Percentiles rank a stretch among this genome's conserved stretches.
These are phyloP conservation scores for Rhodamnia argentea DNA, from an alignment of 345 rosid species.

Conservation along the genomic window DNA sequence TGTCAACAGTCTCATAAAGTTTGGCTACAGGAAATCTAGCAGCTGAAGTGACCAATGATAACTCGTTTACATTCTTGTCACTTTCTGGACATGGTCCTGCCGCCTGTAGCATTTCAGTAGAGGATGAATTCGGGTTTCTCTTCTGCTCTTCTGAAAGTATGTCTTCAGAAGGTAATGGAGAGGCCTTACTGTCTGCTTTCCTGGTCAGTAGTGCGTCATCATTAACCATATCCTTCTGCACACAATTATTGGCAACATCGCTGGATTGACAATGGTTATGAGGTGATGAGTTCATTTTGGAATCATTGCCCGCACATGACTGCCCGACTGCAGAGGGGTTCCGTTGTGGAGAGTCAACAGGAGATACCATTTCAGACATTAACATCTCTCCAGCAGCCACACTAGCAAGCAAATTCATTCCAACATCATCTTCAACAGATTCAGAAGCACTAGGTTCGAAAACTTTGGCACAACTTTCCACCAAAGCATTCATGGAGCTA, in stretches of 20 bases:
- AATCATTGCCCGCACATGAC: conserved; percentile 22
- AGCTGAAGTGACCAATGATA: not conserved
- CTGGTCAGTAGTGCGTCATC: conserved; percentile 9
- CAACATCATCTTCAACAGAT: conserved; percentile 69
- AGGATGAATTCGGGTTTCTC: conserved; percentile 16
- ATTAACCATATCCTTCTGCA: conserved; percentile 18
- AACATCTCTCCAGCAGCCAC: conserved; percentile 89
- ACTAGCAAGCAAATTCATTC: conserved; percentile 93
- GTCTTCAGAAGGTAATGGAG: conserved; percentile 6
- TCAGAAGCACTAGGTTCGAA: conserved; percentile 43
- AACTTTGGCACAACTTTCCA: conserved; percentile 78
- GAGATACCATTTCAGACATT: conserved; percentile 48
- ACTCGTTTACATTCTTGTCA: conserved; percentile 28
- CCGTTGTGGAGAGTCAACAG: conserved; percentile 35
- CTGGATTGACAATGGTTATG: conserved; percentile 12
- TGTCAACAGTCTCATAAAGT: conserved; percentile 10
- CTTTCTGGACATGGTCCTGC: conserved; percentile 29
- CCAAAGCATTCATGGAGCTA: conserved; percentile 71
- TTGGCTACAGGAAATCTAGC: conserved; percentile 2
- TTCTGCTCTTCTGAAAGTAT: conserved; percentile 15
- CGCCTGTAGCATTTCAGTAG: conserved; percentile 20
- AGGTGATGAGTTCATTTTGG: conserved; percentile 14
- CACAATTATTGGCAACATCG: conserved; percentile 15
- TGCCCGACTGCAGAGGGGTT: conserved; percentile 18
- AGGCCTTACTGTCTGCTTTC: conserved; percentile 12